Evolutionary conservation across 257 asterid species (phyloP), one percentile per base, ranked within the genome.

Genomic region (Solanum piurae): DNA sequence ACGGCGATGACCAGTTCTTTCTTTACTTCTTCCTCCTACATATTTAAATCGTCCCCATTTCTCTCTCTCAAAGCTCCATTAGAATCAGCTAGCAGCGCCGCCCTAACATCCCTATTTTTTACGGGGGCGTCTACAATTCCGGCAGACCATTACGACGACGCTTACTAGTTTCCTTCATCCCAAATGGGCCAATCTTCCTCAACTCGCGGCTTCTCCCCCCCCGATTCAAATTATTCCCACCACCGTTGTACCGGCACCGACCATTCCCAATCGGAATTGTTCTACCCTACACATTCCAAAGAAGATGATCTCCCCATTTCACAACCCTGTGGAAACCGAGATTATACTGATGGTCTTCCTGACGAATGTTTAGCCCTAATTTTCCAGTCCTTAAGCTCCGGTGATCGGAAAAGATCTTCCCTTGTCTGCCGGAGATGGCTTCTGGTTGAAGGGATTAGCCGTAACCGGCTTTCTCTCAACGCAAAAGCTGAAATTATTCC

Each of bases 371-470:
- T 95, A 58, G 93, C 96, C 13, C 80, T 93, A 36, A 91, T 94
- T 20, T 93, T 95, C 71, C 95, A 92, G 87, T 91, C 88, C 86
- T 91, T 95, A 20, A 90, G 93, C 91, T 90, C 95, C 91, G 93
- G 90, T 71, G 98, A 95, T 88, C 88, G 96, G 21, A 94, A 90
- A 58, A 91, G 89, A 12, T 93, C 95, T 85, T 94, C 98, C 66
- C 71, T 91, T 31, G 98, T 94, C 40, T 94, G 97, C 92, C 92
- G 89, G 49, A 91, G 98, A n/a, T 95, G 98, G 98, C 85, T 92
- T 58, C 23, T 85, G 84, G 94, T 93, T 21, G 98, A 95, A 29
- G 98, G 98, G 4, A 89, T 90, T 89, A 94, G 92, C 88, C 98
- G 94, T 62, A 91, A 92, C 86, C 95, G 98, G 37, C 91, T 94